Evolutionary conservation across 768 basidiomycete genomes (phyloP).

Genomic region (Tylopilus vinaceipallidus): DNA sequence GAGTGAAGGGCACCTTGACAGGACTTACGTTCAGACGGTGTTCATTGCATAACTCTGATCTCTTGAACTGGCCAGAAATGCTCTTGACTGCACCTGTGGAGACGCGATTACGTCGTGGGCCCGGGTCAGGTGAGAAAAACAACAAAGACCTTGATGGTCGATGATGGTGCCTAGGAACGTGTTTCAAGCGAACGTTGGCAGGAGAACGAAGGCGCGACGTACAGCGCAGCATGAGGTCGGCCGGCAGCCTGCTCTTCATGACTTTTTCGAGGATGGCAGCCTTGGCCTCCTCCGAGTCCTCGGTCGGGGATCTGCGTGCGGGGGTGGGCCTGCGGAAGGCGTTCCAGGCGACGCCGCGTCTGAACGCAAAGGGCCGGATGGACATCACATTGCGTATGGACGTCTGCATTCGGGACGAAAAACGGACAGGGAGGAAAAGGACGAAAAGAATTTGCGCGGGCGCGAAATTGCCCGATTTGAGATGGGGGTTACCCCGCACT

Average conservation of each 20-base stretch:
- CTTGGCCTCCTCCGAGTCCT: conserved; percentile 76
- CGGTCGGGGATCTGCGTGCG: conserved; percentile 28
- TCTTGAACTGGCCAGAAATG: conserved; percentile 87
- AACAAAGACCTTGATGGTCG: conserved; percentile 71
- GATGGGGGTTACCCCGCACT: conserved; percentile 19
- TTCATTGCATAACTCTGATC: conserved; percentile 82
- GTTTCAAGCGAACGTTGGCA: conserved; percentile 15
- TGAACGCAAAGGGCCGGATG: background rate
- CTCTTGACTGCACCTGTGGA: conserved; percentile 76
- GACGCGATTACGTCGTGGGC: conserved; percentile 29
- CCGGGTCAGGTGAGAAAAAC: conserved; percentile 10
- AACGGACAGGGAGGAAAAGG: conserved; percentile 17
- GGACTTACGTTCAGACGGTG: conserved; percentile 83
- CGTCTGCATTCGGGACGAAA: conserved; percentile 34
- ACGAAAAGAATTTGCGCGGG: conserved; percentile 23
- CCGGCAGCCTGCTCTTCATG: conserved; percentile 83
- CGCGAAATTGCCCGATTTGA: conserved; percentile 19
- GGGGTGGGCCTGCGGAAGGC: conserved; percentile 15
- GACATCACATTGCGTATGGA: conserved; percentile 38
- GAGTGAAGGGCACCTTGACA: conserved; percentile 12
- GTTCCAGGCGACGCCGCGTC: conserved; percentile 29
- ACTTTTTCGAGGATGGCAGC: conserved; percentile 79
- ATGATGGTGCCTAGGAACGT: conserved; percentile 71
- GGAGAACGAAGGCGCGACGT: conserved; percentile 35
- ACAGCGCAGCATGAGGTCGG: conserved; percentile 92